Evolutionary conservation across 768 basidiomycete genomes (phyloP).

Genomic region (Boletus subcaerulescens): DNA sequence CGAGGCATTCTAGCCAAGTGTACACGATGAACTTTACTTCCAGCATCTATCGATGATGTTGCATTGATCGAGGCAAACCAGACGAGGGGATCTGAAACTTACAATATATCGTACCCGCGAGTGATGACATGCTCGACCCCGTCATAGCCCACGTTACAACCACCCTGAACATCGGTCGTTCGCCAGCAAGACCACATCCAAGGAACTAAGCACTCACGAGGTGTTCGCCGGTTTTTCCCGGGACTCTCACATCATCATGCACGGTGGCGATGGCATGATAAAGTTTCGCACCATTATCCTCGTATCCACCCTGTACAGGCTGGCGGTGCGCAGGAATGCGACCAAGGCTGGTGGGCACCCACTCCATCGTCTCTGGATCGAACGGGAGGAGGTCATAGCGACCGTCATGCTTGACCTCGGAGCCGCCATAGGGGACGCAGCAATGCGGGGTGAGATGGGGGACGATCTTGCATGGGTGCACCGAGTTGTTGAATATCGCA

Average conservation of each 20-base stretch:
- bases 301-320: conserved; percentile 74
- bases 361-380: conserved; percentile 67
- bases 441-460: conserved; percentile 51
- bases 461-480: conserved; percentile 83
- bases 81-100: conserved; percentile 4
- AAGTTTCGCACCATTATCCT: conserved; percentile 60
- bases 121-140: conserved; percentile 37
- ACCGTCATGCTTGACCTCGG: conserved; percentile 57
- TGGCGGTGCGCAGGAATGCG: conserved; percentile 52
- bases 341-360: conserved; percentile 61
- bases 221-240: conserved; percentile 72
- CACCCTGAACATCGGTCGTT: conserved; percentile 30
- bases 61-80: neutral
- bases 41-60: conserved; percentile 33
- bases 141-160: conserved; percentile 40
- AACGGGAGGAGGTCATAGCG: conserved; percentile 77
- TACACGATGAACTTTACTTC: conserved; percentile 19
- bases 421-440: conserved; percentile 62
- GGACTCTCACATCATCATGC: conserved; percentile 52
- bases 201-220: conserved; percentile 45
- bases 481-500: conserved; percentile 60
- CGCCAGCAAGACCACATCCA: neutral
- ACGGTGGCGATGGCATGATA: conserved; percentile 64
- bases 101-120: conserved; percentile 45
- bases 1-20: too few species aligned